Base-by-base conservation (phyloP, 306 rosid genomes). In the Prunus mongolica region DNA sequence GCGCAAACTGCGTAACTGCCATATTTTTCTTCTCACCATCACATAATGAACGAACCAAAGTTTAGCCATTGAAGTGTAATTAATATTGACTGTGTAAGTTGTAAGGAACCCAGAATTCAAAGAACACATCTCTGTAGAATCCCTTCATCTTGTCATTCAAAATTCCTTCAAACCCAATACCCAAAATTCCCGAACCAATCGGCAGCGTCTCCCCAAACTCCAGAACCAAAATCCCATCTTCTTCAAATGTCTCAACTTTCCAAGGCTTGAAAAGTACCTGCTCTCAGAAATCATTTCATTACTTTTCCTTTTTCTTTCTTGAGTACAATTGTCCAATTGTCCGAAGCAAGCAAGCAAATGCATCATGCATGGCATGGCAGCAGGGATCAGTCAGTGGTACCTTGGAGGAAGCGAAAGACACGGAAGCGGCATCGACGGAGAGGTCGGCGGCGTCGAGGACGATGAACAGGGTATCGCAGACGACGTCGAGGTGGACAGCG, bases 1-100 rank as follows among this genome's bases (percentile, higher is more conserved):
- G 96, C 77, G 90, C 96, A 86, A 94, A 94, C 82, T 90, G 98
- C 14, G 97, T 92, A 76, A 89, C 96, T 20, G 97, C 98, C 98
- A 92, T 90, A 67, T 92, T 92, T 83, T 89, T 89, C 89, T 87
- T 88, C 87, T 87, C 93, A 28, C 98, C 96, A 32, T 84, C 18
- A 75, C 49, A 77, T 6, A 27, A 8, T 41, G 45, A 57, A 51
- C 38, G 38, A 32, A 5, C 14, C 67, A 62, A 58, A 74, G 20
- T 60, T 60, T 28, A 50, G 52, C 27, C 12, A 1, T 27, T 19
- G 8, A 38, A 13, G 18, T 30, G 18, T 30, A 67, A 49, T 16
- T 32, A 32, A 22, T 16, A 1, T 58, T n/a, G 12, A 15, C 38
- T 32, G 6, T 32, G 38, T 5, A 32, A 5, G 38, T 32, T 32